Percentiles rank a stretch among this genome's conserved stretches.
These are phyloP conservation scores for Euryodendron excelsum DNA, from an alignment of 148 eudicot genomes.

Conservation along the genomic window DNA sequence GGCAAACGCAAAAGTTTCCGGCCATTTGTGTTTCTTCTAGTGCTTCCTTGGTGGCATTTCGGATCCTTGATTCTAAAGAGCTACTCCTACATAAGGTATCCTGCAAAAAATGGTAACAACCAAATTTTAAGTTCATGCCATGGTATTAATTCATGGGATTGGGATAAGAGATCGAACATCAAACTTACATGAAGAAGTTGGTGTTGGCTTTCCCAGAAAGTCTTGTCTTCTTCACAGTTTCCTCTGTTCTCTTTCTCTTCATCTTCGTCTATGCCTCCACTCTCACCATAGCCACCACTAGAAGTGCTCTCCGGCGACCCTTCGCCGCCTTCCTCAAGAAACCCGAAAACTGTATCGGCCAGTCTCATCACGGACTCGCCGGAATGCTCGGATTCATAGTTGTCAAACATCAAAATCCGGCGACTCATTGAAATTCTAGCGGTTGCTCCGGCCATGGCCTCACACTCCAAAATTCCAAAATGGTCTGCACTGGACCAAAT, in stretches of 20 bases:
- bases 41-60: constrained; percentile 59
- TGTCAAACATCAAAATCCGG: constrained; percentile 28
- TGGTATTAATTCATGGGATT: not conserved
- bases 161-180: not conserved
- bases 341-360: constrained; percentile 56
- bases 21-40: constrained; percentile 42
- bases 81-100: constrained; percentile 60
- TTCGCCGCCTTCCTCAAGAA: constrained; percentile 27
- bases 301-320: constrained; percentile 37
- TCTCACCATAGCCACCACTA: constrained; percentile 13
- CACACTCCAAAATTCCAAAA: not conserved
- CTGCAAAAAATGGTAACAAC: constrained; percentile 29
- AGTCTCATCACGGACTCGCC: constrained; percentile 40
- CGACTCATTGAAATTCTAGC: constrained; percentile 28
- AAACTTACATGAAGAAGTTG: constrained; percentile 35
- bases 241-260: constrained; percentile 21
- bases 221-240: constrained; percentile 34
- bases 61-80: constrained; percentile 47
- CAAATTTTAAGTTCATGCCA: not conserved
- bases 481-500: not conserved
- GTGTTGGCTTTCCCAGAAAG: constrained; percentile 52
- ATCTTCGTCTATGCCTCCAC: constrained; percentile 14
- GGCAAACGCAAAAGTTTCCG: constrained; percentile 48
- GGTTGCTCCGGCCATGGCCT: constrained; percentile 37
- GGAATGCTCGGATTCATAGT: constrained; percentile 12